phyloP scores from a whole-genome alignment of 495 filamentous ascomycete genomes.

The Aspergillus sclerotioniger region DNA sequence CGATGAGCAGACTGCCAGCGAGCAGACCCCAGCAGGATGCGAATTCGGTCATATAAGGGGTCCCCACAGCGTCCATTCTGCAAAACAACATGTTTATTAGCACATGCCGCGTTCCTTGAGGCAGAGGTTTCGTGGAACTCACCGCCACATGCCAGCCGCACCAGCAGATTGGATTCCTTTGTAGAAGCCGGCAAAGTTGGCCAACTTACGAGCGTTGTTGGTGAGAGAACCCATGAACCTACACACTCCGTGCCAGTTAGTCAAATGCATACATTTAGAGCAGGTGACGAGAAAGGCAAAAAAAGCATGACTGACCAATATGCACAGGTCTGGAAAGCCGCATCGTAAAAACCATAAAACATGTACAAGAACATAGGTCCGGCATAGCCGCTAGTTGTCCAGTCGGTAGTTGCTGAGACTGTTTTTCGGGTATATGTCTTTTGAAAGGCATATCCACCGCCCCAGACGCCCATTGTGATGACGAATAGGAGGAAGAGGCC shows the following conservation, averaged over 20 bases:
- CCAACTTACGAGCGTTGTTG: slow-evolving; percentile 87
- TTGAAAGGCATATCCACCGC: slow-evolving; percentile 82
- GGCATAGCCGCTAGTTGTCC: slow-evolving; percentile 62
- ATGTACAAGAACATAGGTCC: slow-evolving; percentile 91
- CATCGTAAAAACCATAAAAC: slow-evolving; percentile 90
- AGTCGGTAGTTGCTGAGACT: slow-evolving; percentile 55
- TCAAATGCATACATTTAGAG: neutral
- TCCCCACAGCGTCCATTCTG: slow-evolving; percentile 60
- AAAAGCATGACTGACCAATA: slow-evolving; percentile 68
- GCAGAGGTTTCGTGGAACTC: slow-evolving; percentile 12
- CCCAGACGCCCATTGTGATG: slow-evolving; percentile 84
- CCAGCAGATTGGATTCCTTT: slow-evolving; percentile 97
- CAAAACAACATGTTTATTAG: slow-evolving; percentile 13
- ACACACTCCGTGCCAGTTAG: slow-evolving; percentile 4
- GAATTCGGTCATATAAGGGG: slow-evolving; percentile 64
- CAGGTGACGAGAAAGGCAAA: neutral
- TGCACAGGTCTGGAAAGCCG: slow-evolving; percentile 79
- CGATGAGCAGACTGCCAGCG: slow-evolving; percentile 66
- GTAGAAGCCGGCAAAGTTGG: slow-evolving; percentile 94
- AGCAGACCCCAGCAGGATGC: slow-evolving; percentile 70
- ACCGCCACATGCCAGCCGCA: slow-evolving; percentile 80
- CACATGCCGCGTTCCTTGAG: neutral
- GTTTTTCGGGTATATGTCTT: slow-evolving; percentile 57
- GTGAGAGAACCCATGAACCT: slow-evolving; percentile 91
- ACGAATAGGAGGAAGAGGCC: slow-evolving; percentile 64